These are phyloP conservation scores for Acanthamoeba triangularis DNA, from an alignment of 208 protist species.

Conservation along the genomic window DNA sequence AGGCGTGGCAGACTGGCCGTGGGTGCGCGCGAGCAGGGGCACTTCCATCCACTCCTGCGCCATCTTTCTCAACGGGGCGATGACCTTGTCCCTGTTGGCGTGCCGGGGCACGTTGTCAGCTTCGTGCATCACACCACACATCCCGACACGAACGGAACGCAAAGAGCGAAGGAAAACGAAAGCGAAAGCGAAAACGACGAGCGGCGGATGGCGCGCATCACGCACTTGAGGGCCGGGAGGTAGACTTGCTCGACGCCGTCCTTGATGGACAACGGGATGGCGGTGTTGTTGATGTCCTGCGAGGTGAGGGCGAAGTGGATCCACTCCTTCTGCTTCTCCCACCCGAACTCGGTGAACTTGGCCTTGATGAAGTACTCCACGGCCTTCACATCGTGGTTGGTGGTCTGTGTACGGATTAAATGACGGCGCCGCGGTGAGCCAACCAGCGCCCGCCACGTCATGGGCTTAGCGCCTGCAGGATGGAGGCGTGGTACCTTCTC, in stretches of 20 bases:
- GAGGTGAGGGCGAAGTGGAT: constrained; percentile 98
- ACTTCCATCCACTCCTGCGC: constrained; percentile 91
- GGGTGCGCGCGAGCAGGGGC: constrained; percentile 96
- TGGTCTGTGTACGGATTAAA: constrained; percentile 78
- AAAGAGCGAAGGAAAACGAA: too few species aligned
- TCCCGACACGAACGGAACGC: too few species aligned
- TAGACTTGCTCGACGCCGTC: constrained; percentile 93
- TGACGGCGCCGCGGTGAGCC: background rate
- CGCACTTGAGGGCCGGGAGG: constrained; percentile 90
- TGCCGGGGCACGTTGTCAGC: background rate
- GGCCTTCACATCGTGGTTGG: constrained; percentile 98
- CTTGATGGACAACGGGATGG: constrained; percentile 95
- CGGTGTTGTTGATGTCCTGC: constrained; percentile 98
- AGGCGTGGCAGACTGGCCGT: constrained; percentile 96
- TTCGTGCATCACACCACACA: background rate
- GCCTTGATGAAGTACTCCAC: constrained; percentile 98
- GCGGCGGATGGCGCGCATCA: background rate
- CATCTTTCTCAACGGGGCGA: constrained; percentile 89
- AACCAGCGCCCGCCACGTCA: background rate
- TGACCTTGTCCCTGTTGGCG: constrained; percentile 75
- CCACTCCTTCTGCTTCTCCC: constrained; percentile 94
- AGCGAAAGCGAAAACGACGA: background rate
- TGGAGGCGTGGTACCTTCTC: constrained; percentile 87
- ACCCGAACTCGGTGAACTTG: constrained; percentile 90
- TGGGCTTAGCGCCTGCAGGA: too few species aligned